Evolutionary conservation across 2,329 filamentous ascomycete species (phyloP), one percentile per base, ranked within the genome.

Genomic region (Penicillium hordei): DNA sequence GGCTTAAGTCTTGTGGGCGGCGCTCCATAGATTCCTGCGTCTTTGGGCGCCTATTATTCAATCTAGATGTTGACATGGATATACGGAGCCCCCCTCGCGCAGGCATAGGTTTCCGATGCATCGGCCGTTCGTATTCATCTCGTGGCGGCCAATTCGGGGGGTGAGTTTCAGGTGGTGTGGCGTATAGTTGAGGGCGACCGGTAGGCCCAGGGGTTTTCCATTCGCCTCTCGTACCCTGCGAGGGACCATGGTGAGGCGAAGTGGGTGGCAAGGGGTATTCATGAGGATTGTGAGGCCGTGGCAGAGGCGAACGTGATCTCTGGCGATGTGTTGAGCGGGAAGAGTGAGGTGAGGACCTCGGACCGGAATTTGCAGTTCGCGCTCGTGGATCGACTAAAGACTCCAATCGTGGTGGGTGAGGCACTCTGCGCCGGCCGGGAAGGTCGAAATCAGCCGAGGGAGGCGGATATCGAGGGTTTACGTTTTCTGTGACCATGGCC

Each of bases 401-500:
- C 58, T 71, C 66, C 39, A 71, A 65, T 46, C 66, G 71, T 31
- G 64, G 67, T 48, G 68, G 70, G 49, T 69, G 66, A 52, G 67
- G 68, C 29, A 63, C 59, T 59, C 67, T 69, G 60, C 68, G 70
- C 53, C 69, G 70, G 60, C 64, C 66, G 58, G 67, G 61, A 53
- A 68, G 63, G 60, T 69, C 69, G 58, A 69, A 68, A 59, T 71
- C 68, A 68, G 62, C 70, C 61, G 65, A 52, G 19, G 50, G 65
- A 61, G 69, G 68, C 62, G 68, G 68, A 64, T 69, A 72, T 65
- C 67, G 72, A 70, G 65, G 61, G 59, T 67, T 69, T 68, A 69
- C 73, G 74, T 72, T 71, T 70, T 72, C 73, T 72, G 73, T 76
- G 75, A 76, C 74, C 75, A 77, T 77, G 72, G 75, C 73, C 75